A percentile compares a stretch with the other conserved stretches of the same genome.
phyloP scores from a whole-genome alignment of 139 green algal genomes.

The Chlorella sp. region DNA sequence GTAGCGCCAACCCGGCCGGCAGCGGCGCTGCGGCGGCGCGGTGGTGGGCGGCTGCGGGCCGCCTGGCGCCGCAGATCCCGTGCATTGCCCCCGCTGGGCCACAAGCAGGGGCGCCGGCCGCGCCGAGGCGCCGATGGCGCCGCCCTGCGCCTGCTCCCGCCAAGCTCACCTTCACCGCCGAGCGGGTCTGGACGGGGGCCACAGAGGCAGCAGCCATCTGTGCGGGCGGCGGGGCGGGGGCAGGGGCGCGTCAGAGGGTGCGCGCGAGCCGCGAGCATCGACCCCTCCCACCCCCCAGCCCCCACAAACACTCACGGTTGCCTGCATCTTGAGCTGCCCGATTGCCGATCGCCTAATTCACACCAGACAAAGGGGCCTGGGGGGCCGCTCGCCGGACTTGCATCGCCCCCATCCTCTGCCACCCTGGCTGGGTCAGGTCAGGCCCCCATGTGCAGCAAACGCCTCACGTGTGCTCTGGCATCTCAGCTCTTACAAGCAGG shows the following conservation, averaged over 20 bases:
- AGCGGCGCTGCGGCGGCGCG: not conserved
- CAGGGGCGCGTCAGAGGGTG: not conserved
- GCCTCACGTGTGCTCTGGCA: too few species aligned
- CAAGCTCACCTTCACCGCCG: constrained; percentile 12
- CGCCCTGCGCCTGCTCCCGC: not conserved
- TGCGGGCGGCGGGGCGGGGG: not conserved
- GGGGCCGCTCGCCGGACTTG: not conserved
- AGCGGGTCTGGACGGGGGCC: constrained; percentile 1
- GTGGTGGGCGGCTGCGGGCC: not conserved
- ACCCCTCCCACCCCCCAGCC: too few species aligned
- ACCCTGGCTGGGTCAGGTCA: not conserved
- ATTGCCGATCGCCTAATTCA: not conserved
- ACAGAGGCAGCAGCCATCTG: constrained; percentile 24
- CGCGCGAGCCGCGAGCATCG: not conserved
- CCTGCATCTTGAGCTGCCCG: not conserved
- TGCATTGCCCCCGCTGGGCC: not conserved
- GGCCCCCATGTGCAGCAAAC: too few species aligned
- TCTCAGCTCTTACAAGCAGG: too few species aligned
- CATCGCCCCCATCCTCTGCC: not conserved
- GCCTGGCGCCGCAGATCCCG: not conserved
- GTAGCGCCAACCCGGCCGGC: not conserved
- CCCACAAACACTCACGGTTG: not conserved
- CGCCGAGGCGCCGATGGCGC: too few species aligned
- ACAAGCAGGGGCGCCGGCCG: not conserved
- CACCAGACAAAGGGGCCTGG: not conserved